Conservation (phyloP, 208 protist species). For the Leishmania tarentolae region DNA sequence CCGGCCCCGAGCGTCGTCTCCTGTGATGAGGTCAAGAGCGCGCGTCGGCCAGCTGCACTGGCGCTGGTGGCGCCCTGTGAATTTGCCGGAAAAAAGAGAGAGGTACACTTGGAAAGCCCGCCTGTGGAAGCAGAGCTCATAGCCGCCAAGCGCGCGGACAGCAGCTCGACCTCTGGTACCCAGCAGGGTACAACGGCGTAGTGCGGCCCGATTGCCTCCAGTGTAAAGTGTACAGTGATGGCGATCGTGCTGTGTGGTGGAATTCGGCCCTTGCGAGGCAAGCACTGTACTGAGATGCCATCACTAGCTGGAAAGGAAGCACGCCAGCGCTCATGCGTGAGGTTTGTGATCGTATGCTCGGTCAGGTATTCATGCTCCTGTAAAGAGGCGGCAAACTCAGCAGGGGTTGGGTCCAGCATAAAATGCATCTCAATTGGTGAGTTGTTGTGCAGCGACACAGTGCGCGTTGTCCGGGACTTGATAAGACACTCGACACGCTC, state of each 20-base stretch:
- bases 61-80: neutral
- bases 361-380: slow-evolving; percentile 1
- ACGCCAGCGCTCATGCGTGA: slow-evolving; percentile 34
- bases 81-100: slow-evolving; percentile 2
- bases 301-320: slow-evolving; percentile 31
- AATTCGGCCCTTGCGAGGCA: slow-evolving; percentile 64
- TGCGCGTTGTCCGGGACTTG: slow-evolving; percentile 62
- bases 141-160: slow-evolving; percentile 16
- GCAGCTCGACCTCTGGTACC: slow-evolving; percentile 61
- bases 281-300: slow-evolving; percentile 59
- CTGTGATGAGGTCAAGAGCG: neutral
- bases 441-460: slow-evolving; percentile 75
- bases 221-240: slow-evolving; percentile 69
- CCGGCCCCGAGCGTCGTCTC: neutral
- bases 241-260: slow-evolving; percentile 42
- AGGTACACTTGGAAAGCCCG: slow-evolving; percentile 7
- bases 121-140: slow-evolving; percentile 5
- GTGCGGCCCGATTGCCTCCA: slow-evolving; percentile 56
- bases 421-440: slow-evolving; percentile 75
- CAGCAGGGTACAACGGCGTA: slow-evolving; percentile 59
- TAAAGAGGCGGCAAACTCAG: slow-evolving; percentile 37
- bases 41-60: neutral
- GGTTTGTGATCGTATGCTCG: neutral
- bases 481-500: slow-evolving; percentile 82
- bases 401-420: slow-evolving; percentile 60